These are phyloP conservation scores for Dactylorhiza incarnata DNA, from an alignment of 106 monocot species.

Conservation along the genomic window DNA sequence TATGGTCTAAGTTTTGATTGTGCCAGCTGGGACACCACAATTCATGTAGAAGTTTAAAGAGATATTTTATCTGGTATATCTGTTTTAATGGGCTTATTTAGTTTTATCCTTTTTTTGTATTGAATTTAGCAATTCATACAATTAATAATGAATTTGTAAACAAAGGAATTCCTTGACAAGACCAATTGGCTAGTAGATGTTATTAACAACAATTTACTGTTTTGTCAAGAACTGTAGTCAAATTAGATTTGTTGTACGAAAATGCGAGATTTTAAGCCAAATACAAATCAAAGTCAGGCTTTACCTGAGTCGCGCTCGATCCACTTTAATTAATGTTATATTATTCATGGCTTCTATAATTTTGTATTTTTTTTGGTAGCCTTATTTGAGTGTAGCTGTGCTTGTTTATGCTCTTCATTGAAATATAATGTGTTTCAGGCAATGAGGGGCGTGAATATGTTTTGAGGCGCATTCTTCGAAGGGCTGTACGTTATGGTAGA, in stretches of 20 bases:
- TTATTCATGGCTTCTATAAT: neutral
- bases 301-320: neutral
- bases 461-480: conserved; percentile 71
- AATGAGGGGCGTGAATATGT: conserved; percentile 94
- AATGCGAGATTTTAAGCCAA: neutral
- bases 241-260: neutral
- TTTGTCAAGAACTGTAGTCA: neutral
- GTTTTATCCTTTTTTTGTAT: neutral
- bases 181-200: neutral
- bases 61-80: too few species aligned
- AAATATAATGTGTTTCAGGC: conserved; percentile 21
- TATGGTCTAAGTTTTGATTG: neutral
- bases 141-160: neutral
- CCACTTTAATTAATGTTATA: neutral
- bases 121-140: neutral
- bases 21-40: neutral
- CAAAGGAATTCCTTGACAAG: neutral
- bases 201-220: neutral
- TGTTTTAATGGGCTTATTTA: neutral
- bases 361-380: neutral
- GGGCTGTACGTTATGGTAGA: conserved; percentile 89
- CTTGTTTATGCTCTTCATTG: neutral
- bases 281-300: neutral
- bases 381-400: neutral
- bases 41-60: neutral